phyloP scores from a whole-genome alignment of 2,329 filamentous ascomycete genomes.

The Macrophomina phaseolina region DNA sequence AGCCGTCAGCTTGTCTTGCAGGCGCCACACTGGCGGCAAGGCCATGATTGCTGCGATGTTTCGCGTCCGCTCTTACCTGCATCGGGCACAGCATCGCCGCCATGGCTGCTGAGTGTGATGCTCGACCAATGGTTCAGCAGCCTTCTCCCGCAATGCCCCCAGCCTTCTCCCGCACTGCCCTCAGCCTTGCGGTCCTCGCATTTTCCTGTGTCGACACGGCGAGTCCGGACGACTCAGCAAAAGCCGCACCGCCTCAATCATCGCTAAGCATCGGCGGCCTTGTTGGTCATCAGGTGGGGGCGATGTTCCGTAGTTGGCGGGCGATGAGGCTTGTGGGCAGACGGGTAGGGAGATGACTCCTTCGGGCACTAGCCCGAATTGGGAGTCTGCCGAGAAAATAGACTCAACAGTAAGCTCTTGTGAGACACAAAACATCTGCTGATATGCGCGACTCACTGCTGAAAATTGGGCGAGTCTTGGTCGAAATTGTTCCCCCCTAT shows the following conservation, averaged over 20 bases:
- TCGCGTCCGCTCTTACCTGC: conserved; percentile 15
- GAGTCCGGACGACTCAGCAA: conserved; percentile 7
- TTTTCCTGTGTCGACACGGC: background rate
- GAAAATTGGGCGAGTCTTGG: too few relatives aligned
- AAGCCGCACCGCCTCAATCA: background rate
- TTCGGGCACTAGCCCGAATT: background rate
- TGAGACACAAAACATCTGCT: too few relatives aligned
- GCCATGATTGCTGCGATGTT: background rate
- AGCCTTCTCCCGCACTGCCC: background rate
- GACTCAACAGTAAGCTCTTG: background rate
- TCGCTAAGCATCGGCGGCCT: background rate
- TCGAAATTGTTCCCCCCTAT: too few relatives aligned
- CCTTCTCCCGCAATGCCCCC: background rate
- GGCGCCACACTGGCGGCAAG: background rate
- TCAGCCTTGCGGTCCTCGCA: background rate
- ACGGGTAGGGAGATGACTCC: background rate
- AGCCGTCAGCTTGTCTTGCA: background rate
- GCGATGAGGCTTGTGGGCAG: background rate
- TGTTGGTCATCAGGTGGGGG: conserved; percentile 4
- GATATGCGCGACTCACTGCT: too few relatives aligned
- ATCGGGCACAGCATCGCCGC: conserved; percentile 19
- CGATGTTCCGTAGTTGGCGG: background rate
- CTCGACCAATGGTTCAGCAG: background rate
- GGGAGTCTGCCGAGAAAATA: background rate
- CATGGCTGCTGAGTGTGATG: background rate